Evolutionary conservation across 768 basidiomycete genomes (phyloP).

Genomic region (Serendipita sp.): DNA sequence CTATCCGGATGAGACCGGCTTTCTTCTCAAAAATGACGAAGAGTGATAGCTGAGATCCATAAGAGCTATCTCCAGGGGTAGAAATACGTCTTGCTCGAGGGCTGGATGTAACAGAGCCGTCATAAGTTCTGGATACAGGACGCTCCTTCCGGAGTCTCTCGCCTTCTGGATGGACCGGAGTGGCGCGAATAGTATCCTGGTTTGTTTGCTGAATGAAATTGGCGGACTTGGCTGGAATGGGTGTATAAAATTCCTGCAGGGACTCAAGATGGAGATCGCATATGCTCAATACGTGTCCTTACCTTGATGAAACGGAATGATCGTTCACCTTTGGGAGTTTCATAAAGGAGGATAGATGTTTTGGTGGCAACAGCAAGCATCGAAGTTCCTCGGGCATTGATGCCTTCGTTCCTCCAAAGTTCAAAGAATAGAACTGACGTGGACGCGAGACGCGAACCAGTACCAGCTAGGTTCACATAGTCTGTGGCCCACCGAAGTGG

Average conservation of each 20-base stretch:
- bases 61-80: conserved; percentile 21
- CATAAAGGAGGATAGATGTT: conserved; percentile 54
- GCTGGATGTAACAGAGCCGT: conserved; percentile 26
- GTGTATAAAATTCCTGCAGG: conserved; percentile 71
- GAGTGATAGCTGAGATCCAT: conserved; percentile 59
- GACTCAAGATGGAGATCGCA: not conserved
- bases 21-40: conserved; percentile 81
- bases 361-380: conserved; percentile 66
- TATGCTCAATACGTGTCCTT: conserved; percentile 3
- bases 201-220: conserved; percentile 33
- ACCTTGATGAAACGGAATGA: conserved; percentile 76
- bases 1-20: conserved; percentile 64
- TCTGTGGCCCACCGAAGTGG: conserved; percentile 79
- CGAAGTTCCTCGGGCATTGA: conserved; percentile 27
- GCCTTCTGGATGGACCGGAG: not conserved
- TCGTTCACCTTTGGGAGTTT: conserved; percentile 67
- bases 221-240: conserved; percentile 46
- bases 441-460: conserved; percentile 46
- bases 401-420: conserved; percentile 42
- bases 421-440: conserved; percentile 49
- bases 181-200: conserved; percentile 3
- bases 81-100: conserved; percentile 31
- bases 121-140: not conserved
- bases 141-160: not conserved
- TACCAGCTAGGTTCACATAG: conserved; percentile 58